phyloP scores from a whole-genome alignment of 2,329 filamentous ascomycete species.

The Diaporthe vexans region DNA sequence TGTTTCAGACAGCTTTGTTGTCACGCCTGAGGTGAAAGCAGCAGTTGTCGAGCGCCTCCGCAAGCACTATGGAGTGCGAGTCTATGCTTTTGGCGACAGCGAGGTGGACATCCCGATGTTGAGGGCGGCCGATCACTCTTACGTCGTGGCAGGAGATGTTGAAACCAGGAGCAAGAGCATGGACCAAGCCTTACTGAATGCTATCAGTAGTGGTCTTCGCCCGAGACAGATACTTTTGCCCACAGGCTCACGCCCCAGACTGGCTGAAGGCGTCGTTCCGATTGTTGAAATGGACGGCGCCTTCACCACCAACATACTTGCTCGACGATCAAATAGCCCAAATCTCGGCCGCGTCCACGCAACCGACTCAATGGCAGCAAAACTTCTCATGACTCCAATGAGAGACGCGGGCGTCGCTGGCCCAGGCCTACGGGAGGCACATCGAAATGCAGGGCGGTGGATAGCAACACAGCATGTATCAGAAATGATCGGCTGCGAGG shows the following conservation, averaged over 20 bases:
- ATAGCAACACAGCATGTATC: constrained; percentile 64
- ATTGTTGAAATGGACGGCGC: constrained; percentile 51
- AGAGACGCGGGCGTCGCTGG: constrained; percentile 64
- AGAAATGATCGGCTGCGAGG: constrained; percentile 63
- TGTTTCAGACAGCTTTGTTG: constrained; percentile 61
- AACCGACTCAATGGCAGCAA: constrained; percentile 54
- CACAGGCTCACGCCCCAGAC: constrained; percentile 52
- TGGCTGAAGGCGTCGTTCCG: constrained; percentile 60
- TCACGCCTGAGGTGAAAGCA: constrained; percentile 66
- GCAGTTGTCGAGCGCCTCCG: constrained; percentile 35
- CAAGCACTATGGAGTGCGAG: background rate
- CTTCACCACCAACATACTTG: constrained; percentile 44
- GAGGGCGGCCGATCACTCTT: constrained; percentile 61
- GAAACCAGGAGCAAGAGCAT: constrained; percentile 64
- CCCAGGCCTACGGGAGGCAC: constrained; percentile 61
- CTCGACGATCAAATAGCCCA: constrained; percentile 4
- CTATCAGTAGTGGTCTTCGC: constrained; percentile 57
- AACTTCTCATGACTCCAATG: constrained; percentile 66
- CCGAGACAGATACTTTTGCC: constrained; percentile 65
- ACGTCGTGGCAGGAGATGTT: constrained; percentile 68
- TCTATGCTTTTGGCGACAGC: constrained; percentile 30
- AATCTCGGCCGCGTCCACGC: constrained; percentile 12
- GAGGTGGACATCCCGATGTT: constrained; percentile 35
- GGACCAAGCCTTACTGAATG: constrained; percentile 59
- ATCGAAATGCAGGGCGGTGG: constrained; percentile 65